Percentiles rank a stretch among this genome's conserved stretches.
Evolutionary conservation across 1,284 basidiomycete species (phyloP).

Genomic region (Entoloma clypeatum): DNA sequence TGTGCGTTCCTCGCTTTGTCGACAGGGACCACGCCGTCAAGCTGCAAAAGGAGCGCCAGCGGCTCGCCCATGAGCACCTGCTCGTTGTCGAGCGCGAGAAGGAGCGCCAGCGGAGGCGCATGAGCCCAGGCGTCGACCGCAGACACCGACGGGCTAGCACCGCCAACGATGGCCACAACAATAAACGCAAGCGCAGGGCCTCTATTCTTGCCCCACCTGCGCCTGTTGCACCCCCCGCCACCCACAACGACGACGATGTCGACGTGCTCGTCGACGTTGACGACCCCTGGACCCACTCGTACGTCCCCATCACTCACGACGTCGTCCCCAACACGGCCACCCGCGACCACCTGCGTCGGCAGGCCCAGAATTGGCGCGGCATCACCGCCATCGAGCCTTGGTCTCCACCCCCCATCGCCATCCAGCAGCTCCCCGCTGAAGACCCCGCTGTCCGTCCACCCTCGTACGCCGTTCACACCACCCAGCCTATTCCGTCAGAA

Average conservation of each 20-base stretch:
- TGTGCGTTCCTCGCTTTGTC: conserved; percentile 47
- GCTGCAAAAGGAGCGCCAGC: conserved; percentile 36
- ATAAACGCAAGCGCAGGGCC: conserved; percentile 24
- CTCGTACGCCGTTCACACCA: conserved; percentile 48
- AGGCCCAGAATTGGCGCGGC: conserved; percentile 67
- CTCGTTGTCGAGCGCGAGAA: not conserved
- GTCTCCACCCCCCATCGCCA: conserved; percentile 28
- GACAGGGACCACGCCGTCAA: conserved; percentile 46
- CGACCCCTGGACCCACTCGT: conserved; percentile 40
- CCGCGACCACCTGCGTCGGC: conserved; percentile 49
- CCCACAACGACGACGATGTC: conserved; percentile 37
- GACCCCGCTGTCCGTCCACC: conserved; percentile 41
- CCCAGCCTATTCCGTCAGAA: conserved; percentile 43
- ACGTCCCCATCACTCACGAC: conserved; percentile 48
- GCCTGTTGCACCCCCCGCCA: conserved; percentile 17
- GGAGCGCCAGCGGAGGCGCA: conserved; percentile 21
- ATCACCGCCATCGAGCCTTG: conserved; percentile 54
- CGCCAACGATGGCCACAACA: conserved; percentile 30
- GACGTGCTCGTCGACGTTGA: conserved; percentile 39
- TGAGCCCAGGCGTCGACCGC: conserved; percentile 45
- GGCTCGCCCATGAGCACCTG: conserved; percentile 13
- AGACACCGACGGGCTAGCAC: conserved; percentile 40
- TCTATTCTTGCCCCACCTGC: conserved; percentile 28
- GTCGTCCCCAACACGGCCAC: conserved; percentile 48
- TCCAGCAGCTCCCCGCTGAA: conserved; percentile 28